Percentiles rank a stretch among this genome's conserved stretches.
phyloP scores from a whole-genome alignment of 208 protist genomes.

The Crithidia brevicula region DNA sequence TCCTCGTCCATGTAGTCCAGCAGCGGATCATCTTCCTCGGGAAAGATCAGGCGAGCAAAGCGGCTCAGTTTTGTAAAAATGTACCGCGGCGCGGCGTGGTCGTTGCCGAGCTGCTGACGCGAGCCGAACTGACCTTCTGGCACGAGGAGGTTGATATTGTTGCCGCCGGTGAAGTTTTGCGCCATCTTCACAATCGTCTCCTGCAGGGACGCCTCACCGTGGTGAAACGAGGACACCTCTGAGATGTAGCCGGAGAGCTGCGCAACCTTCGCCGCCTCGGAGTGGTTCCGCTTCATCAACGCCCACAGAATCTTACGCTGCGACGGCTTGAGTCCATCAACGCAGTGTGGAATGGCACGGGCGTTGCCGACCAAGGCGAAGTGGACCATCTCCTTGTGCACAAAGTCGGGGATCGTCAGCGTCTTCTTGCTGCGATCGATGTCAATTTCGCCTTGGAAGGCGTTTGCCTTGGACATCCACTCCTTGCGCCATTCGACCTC shows the following conservation, averaged over 20 bases:
- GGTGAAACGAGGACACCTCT: constrained; percentile 99
- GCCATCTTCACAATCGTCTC: constrained; percentile 99
- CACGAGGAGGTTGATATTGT: constrained; percentile 99
- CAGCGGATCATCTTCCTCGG: constrained; percentile 96
- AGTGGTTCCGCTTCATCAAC: constrained; percentile 90
- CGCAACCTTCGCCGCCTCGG: constrained; percentile 98
- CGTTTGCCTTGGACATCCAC: constrained; percentile 97
- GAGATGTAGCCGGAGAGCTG: constrained; percentile 99
- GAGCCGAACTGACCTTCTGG: constrained; percentile 99
- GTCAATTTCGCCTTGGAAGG: constrained; percentile 85
- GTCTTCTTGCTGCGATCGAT: constrained; percentile 88
- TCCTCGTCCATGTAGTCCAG: constrained; percentile 98
- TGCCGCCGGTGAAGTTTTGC: constrained; percentile 98
- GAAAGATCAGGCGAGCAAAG: constrained; percentile 97
- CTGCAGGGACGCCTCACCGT: constrained; percentile 98
- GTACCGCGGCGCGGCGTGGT: constrained; percentile 96
- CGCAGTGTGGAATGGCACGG: constrained; percentile 84
- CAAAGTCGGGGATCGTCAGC: constrained; percentile 96
- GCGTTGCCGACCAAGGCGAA: constrained; percentile 96
- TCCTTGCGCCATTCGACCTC: constrained; percentile 98
- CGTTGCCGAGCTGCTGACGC: constrained; percentile 96
- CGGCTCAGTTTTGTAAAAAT: constrained; percentile 96
- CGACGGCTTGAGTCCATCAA: constrained; percentile 99
- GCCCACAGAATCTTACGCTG: constrained; percentile 99
- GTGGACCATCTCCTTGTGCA: constrained; percentile 99